Conservation (phyloP, 768 basidiomycete genomes). For the Serendipita sp. region DNA sequence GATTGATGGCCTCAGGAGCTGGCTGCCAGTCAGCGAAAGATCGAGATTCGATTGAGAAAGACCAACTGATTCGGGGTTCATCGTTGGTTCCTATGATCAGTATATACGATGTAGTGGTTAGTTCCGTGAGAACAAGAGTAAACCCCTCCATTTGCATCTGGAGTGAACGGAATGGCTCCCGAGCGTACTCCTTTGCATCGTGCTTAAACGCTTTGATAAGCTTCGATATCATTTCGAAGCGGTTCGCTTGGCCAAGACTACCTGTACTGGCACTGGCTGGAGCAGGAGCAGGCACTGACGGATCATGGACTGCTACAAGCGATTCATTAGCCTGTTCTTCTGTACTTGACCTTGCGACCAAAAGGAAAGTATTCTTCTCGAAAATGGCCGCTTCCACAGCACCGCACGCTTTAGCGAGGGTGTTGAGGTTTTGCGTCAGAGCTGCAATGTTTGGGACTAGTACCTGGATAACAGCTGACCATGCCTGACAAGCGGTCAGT, state of each 20-base stretch:
- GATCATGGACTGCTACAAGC: background rate
- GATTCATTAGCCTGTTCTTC: background rate
- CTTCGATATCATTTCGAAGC: constrained; percentile 79
- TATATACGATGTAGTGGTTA: constrained; percentile 88
- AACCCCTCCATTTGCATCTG: constrained; percentile 77
- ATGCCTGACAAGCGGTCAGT: constrained; percentile 35
- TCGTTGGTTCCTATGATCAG: constrained; percentile 41
- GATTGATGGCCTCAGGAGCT: background rate
- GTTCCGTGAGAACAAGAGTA: constrained; percentile 76
- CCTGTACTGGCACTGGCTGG: background rate
- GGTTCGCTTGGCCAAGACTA: constrained; percentile 12
- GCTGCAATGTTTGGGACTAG: constrained; percentile 89
- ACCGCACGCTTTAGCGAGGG: constrained; percentile 70
- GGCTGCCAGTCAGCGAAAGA: background rate
- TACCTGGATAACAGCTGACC: constrained; percentile 94
- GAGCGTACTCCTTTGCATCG: constrained; percentile 14
- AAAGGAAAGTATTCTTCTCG: constrained; percentile 93
- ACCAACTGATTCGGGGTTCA: constrained; percentile 2
- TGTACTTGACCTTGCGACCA: constrained; percentile 60
- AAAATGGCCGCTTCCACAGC: constrained; percentile 92
- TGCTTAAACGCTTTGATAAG: constrained; percentile 92
- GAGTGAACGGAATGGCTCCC: constrained; percentile 72
- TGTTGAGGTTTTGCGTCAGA: constrained; percentile 71
- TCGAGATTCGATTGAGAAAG: no score
- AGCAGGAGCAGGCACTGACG: background rate